A percentile compares a stretch with the other conserved stretches of the same genome.
phyloP scores from a whole-genome alignment of 2,329 filamentous ascomycete genomes.

The Madurella fahalii region DNA sequence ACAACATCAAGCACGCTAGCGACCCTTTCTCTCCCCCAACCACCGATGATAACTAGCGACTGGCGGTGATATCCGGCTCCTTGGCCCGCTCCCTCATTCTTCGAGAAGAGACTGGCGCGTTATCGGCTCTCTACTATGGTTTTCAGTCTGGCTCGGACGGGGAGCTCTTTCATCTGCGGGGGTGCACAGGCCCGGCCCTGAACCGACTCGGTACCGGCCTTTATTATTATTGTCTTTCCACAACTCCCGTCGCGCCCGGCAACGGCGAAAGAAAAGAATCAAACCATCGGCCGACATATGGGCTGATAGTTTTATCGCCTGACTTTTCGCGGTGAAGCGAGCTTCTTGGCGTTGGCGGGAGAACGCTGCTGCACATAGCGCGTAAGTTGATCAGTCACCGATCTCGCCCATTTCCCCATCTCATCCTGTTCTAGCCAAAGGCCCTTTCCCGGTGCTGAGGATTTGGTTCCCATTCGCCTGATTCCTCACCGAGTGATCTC shows the following conservation, averaged over 20 bases:
- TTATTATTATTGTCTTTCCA: not conserved
- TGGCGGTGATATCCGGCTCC: not conserved
- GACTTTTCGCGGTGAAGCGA: not conserved
- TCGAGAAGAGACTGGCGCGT: no score
- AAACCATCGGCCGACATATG: not conserved
- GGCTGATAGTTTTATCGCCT: no score
- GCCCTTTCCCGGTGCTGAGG: not conserved
- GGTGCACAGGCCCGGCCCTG: not conserved
- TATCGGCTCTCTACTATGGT: constrained; percentile 1
- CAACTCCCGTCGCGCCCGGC: not conserved
- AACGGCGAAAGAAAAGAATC: not conserved
- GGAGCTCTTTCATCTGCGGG: constrained; percentile 9
- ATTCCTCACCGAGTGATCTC: not conserved
- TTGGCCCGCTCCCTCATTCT: no score
- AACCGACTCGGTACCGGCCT: not conserved
- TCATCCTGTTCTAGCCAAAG: not conserved
- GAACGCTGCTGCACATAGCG: not conserved
- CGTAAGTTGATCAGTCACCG: not conserved
- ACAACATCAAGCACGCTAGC: not conserved
- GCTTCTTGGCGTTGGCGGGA: not conserved
- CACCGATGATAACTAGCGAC: not conserved
- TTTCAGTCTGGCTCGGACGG: not conserved
- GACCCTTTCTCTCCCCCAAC: not conserved
- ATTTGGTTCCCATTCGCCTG: constrained; percentile 9
- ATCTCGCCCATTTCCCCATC: not conserved